Conservation (phyloP, 1,139 yeast genomes). For the Lipomyces yarrowii region DNA sequence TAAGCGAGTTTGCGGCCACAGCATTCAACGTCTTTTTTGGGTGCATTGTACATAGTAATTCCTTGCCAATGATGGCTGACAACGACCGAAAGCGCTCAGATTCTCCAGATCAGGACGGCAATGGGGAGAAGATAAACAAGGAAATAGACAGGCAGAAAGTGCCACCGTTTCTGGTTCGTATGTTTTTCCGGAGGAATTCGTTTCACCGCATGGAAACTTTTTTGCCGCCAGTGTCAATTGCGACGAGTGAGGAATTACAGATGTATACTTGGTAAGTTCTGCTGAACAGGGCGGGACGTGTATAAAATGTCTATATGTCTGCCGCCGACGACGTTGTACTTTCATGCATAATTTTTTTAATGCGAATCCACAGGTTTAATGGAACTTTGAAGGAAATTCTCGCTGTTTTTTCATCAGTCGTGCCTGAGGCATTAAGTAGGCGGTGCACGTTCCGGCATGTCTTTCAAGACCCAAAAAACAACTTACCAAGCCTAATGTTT, state of each 20-base stretch:
- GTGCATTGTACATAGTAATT: not conserved
- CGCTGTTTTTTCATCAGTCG: not conserved
- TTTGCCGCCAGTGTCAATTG: constrained; percentile 5
- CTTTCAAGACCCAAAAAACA: not conserved
- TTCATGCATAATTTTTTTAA: too few relatives aligned
- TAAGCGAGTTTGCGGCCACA: not conserved
- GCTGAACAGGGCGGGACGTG: not conserved
- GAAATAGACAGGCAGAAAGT: constrained; percentile 13
- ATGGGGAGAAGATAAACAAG: not conserved
- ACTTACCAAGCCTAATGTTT: not conserved
- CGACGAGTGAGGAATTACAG: constrained; percentile 8
- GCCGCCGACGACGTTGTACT: too few relatives aligned
- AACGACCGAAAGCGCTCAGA: not conserved
- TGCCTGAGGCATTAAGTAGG: constrained; percentile 1
- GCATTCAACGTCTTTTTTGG: not conserved
- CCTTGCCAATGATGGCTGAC: not conserved
- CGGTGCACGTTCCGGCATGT: constrained; percentile 13
- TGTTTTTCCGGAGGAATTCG: constrained; percentile 5
- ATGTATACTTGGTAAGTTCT: constrained; percentile 12
- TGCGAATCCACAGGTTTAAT: not conserved
- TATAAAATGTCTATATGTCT: not conserved
- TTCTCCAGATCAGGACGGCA: not conserved
- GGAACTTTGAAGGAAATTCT: constrained; percentile 7
- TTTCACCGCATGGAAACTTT: constrained; percentile 7
- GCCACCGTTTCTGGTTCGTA: constrained; percentile 35